Percentiles rank a stretch among this genome's conserved stretches.
These are phyloP conservation scores for Backusella mclennaniae DNA, from an alignment of 192 early-diverging fungal genomes.

Conservation along the genomic window DNA sequence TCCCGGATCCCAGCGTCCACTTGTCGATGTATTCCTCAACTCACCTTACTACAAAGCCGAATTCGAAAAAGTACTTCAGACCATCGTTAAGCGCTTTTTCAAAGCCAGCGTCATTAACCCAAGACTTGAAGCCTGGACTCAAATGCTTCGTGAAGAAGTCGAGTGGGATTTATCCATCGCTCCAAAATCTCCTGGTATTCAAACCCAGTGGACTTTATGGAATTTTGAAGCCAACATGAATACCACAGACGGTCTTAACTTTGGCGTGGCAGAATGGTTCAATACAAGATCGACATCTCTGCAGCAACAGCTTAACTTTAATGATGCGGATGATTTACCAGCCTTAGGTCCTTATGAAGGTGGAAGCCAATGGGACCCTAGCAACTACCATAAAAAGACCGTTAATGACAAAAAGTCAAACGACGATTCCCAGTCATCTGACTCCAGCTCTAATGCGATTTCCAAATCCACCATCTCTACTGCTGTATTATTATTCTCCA, in stretches of 20 bases:
- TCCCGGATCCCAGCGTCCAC: constrained; percentile 27
- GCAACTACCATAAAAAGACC: not conserved
- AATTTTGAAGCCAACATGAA: constrained; percentile 26
- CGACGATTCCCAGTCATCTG: not conserved
- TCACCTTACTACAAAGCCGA: constrained; percentile 33
- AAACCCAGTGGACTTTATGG: constrained; percentile 15
- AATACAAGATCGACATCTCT: constrained; percentile 4
- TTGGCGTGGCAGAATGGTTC: constrained; percentile 31
- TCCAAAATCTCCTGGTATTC: constrained; percentile 21
- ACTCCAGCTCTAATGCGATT: not conserved
- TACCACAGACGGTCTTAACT: constrained; percentile 15
- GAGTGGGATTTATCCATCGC: constrained; percentile 34
- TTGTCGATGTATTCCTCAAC: constrained; percentile 26
- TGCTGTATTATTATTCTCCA: not conserved
- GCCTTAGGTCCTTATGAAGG: constrained; percentile 9
- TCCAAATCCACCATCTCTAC: not conserved
- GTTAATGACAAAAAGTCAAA: not conserved
- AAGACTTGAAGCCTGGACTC: constrained; percentile 32
- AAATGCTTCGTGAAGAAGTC: constrained; percentile 41
- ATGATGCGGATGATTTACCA: constrained; percentile 29
- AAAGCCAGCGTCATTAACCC: constrained; percentile 38
- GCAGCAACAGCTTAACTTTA: constrained; percentile 18
- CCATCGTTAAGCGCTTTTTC: constrained; percentile 38
- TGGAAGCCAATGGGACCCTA: constrained; percentile 10
- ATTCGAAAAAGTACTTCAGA: constrained; percentile 41